phyloP scores from a whole-genome alignment of 164 flowering plant genomes.

The Nymphaea thermarum region DNA sequence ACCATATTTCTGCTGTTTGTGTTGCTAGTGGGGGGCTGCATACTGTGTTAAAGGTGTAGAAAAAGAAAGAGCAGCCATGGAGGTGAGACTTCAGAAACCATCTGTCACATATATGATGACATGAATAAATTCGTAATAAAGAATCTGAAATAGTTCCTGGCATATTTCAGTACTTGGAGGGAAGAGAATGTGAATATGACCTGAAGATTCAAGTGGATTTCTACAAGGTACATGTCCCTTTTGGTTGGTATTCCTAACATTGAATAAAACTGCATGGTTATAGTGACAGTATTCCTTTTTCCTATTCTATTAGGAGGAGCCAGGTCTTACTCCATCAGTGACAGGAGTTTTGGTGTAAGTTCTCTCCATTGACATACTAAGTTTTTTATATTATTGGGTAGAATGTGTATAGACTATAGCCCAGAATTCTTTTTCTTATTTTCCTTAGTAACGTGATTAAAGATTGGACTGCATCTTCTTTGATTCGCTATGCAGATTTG shows the following conservation, averaged over 20 bases:
- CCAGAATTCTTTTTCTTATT: background rate
- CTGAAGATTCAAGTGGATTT: constrained; percentile 64
- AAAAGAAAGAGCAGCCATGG: constrained; percentile 71
- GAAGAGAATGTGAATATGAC: constrained; percentile 94
- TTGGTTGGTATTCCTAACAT: background rate
- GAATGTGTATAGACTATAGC: background rate
- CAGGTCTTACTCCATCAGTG: constrained; percentile 40
- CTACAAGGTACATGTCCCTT: constrained; percentile 35
- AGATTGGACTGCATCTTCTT: background rate
- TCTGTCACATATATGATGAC: background rate
- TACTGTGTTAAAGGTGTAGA: constrained; percentile 78
- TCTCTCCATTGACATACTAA: background rate
- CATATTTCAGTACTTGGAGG: constrained; percentile 63
- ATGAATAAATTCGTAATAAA: background rate
- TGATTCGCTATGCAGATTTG: constrained; percentile 48
- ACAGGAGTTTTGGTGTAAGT: constrained; percentile 82
- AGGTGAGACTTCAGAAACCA: constrained; percentile 32
- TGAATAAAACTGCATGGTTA: background rate
- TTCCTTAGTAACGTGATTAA: background rate
- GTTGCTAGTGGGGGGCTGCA: constrained; percentile 91
- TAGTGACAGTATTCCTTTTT: no score
- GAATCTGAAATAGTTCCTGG: background rate
- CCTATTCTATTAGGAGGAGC: constrained; percentile 37
- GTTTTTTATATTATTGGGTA: background rate
- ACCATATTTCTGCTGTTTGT: background rate